Evolutionary conservation across 73 alveolate species (phyloP), one percentile per base, ranked within the genome.

Genomic region (Tetrahymena borealis): DNA sequence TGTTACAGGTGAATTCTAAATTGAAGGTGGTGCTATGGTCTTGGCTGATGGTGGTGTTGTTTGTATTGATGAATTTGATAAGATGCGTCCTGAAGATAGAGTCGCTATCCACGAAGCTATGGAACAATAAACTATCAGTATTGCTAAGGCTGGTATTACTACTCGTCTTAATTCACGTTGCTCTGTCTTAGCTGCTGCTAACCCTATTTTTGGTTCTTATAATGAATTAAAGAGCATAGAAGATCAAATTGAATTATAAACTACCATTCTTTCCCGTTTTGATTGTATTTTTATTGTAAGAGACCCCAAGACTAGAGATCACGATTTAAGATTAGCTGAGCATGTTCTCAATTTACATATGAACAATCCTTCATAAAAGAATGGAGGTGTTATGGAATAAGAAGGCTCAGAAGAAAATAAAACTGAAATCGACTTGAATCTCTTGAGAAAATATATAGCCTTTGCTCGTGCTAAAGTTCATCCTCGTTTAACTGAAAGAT

Each of bases 61-160:
- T 38, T 99, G 99, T 93, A 99, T 99, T 39, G 99, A 99, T 96
- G 99, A 99, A 97, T 99, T 99, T 91, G 99, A 99, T 97, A 99
- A 99, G 93, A 99, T 99, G 99, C 97, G 99, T 95, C 96, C 99
- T 33, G 98, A 98, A 92, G 99, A 99, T 96, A 97, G 99, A 92
- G 99, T 99, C 4, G 99, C 99, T 90, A 99, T 99, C 95, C 99
- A 99, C 95, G 99, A 99, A 96, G 99, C 99, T 32, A 99, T 99
- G 99, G 99, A 99, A 96, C 99, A 99, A 97, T 99, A 99, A 94
- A 99, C 99, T 32, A 99, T 99, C 91, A 96, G 99, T 91, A 98
- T 99, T 85, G 99, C 99, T 0, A 99, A 99, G 95, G 99, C 99
- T 32, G 99, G 99, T 33, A 99, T 99, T 79, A 99, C 99, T 1